Evolutionary conservation across 1,284 basidiomycete genomes (phyloP).

Genomic region (Tremellales sp.): DNA sequence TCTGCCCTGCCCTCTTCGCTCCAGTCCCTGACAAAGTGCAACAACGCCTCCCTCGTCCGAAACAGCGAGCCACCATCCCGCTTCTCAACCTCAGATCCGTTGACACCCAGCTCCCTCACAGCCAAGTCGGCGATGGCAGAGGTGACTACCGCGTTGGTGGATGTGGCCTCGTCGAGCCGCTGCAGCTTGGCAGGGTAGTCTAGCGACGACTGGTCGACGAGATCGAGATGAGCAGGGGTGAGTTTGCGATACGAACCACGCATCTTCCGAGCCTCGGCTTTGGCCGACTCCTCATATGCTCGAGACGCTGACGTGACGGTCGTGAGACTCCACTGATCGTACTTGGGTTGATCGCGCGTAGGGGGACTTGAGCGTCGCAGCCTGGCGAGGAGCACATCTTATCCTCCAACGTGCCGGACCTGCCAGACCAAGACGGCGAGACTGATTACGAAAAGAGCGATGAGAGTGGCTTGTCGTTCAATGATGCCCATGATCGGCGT

Average conservation of each 20-base stretch:
- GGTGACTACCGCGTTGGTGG: constrained; percentile 1
- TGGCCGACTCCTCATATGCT: background rate
- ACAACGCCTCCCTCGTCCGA: constrained; percentile 6
- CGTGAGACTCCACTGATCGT: background rate
- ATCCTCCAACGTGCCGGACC: background rate
- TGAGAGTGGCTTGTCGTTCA: too few relatives aligned
- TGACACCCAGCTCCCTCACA: background rate
- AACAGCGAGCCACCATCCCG: constrained; percentile 1
- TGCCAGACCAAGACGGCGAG: background rate
- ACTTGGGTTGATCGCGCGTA: background rate
- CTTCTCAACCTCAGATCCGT: background rate
- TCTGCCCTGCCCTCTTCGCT: constrained; percentile 3
- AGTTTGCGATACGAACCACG: constrained; percentile 1
- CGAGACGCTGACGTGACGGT: background rate
- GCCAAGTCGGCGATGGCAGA: constrained; percentile 3
- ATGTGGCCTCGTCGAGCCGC: background rate
- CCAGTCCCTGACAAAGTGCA: constrained; percentile 6
- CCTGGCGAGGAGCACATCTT: background rate
- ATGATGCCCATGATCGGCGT: too few relatives aligned
- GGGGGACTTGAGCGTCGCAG: background rate
- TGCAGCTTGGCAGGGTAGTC: constrained; percentile 5
- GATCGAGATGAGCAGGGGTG: background rate
- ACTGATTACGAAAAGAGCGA: background rate
- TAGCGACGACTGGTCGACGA: background rate
- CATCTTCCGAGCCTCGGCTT: background rate